Conservation (phyloP, 805 yeast genomes). For the Metschnikowia amazonensis region DNA sequence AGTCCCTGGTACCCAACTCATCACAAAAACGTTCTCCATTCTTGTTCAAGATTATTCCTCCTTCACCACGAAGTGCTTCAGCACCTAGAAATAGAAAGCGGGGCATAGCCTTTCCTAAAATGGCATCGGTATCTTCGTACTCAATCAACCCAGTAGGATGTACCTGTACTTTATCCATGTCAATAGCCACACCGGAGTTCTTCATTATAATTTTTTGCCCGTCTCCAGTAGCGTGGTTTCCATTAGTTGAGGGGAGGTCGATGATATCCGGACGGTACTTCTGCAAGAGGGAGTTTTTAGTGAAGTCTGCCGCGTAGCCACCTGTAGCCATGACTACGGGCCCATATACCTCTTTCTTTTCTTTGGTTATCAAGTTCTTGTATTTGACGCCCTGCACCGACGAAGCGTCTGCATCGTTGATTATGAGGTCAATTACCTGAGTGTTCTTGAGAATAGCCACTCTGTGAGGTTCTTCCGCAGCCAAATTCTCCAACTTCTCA, state of each 20-base stretch:
- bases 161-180: conserved; percentile 62
- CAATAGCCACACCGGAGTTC: conserved; percentile 53
- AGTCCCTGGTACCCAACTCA: conserved; percentile 58
- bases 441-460: conserved; percentile 23
- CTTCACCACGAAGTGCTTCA: conserved; percentile 64
- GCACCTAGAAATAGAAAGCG: conserved; percentile 60
- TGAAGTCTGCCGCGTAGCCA: conserved; percentile 64
- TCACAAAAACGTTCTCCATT: conserved; percentile 56
- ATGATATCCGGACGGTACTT: conserved; percentile 58
- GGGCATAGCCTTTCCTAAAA: conserved; percentile 36
- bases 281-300: conserved; percentile 47
- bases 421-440: conserved; percentile 39
- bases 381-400: conserved; percentile 20
- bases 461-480: conserved; percentile 36
- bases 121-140: conserved; percentile 41
- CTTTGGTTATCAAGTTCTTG: conserved; percentile 30
- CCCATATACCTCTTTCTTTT: conserved; percentile 38
- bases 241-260: conserved; percentile 57
- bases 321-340: conserved; percentile 64
- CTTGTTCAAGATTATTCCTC: conserved; percentile 53
- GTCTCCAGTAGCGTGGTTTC: conserved; percentile 60
- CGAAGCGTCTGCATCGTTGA: conserved; percentile 22
- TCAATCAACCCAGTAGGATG: conserved; percentile 66
- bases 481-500: conserved; percentile 18
- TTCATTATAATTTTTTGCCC: conserved; percentile 54